These are phyloP conservation scores for Aspergillus carbonarius DNA, from an alignment of 2,329 filamentous ascomycete species.

Conservation along the genomic window DNA sequence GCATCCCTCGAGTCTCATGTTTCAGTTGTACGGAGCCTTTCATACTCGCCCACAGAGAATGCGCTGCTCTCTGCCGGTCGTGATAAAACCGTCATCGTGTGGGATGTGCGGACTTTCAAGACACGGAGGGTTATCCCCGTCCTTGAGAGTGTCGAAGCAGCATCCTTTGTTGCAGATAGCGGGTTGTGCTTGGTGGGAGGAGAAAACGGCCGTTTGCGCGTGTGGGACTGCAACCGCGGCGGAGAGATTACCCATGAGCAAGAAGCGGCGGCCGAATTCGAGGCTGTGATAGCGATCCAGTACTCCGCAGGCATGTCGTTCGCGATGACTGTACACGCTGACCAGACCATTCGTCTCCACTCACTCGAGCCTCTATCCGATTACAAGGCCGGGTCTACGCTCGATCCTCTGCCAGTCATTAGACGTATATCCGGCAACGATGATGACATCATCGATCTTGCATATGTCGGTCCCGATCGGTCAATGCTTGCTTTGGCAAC, in stretches of 20 bases:
- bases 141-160: constrained; percentile 79
- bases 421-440: constrained; percentile 91
- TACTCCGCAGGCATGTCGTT: constrained; percentile 65
- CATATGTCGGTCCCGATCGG: constrained; percentile 76
- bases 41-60: constrained; percentile 74
- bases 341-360: constrained; percentile 83
- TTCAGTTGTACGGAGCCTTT: constrained; percentile 84
- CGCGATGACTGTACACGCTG: constrained; percentile 79
- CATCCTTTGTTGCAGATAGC: constrained; percentile 73
- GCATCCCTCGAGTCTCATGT: constrained; percentile 87
- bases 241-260: constrained; percentile 78
- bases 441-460: constrained; percentile 95
- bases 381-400: constrained; percentile 42
- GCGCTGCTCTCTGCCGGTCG: constrained; percentile 78
- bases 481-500: constrained; percentile 87
- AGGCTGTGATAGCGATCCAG: constrained; percentile 70
- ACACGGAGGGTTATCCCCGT: constrained; percentile 75
- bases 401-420: constrained; percentile 61
- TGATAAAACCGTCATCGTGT: constrained; percentile 92
- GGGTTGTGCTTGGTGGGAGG: constrained; percentile 79
- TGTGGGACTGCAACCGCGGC: constrained; percentile 79
- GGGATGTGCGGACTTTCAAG: constrained; percentile 87
- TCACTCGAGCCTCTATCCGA: constrained; percentile 45
- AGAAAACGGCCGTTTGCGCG: constrained; percentile 74
- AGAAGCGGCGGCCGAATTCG: constrained; percentile 56